A percentile compares a stretch with the other conserved stretches of the same genome.
These are phyloP conservation scores for Phyllosticta capitalensis DNA, from an alignment of 2,329 filamentous ascomycete species.

Conservation along the genomic window DNA sequence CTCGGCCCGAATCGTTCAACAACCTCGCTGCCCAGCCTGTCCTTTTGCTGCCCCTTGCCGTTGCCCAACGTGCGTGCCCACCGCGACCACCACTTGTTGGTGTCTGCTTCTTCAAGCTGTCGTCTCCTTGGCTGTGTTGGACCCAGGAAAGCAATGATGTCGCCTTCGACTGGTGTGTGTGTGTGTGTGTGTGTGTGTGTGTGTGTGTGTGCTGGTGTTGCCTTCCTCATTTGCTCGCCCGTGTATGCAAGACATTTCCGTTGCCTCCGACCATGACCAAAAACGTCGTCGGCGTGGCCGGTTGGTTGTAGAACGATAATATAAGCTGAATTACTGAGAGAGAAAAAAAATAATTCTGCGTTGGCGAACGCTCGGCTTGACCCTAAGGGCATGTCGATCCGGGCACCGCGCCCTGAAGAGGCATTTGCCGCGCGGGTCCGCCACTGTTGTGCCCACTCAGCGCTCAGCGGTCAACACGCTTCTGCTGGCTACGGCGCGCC, in stretches of 20 bases:
- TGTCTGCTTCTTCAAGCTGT: background rate
- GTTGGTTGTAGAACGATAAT: background rate
- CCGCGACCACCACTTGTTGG: background rate
- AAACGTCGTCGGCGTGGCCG: no score
- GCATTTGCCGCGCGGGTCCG: background rate
- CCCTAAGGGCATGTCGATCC: background rate
- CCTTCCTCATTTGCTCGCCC: no score
- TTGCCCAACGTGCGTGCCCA: background rate
- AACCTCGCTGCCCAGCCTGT: background rate
- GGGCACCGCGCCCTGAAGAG: background rate
- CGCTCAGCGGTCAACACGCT: background rate
- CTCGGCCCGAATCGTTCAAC: constrained; percentile 9
- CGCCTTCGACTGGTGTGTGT: no score
- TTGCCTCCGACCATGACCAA: no score
- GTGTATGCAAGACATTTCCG: no score
- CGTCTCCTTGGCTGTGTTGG: background rate
- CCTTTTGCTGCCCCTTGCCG: background rate
- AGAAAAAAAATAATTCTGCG: background rate
- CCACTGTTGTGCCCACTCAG: background rate
- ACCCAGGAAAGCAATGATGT: background rate
- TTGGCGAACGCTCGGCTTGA: background rate
- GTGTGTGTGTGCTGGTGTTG: no score
- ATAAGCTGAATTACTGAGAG: background rate
- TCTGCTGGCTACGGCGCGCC: background rate
- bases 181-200: no score